These are phyloP conservation scores for Protoeuglena noctilucae DNA, from an alignment of 139 green algal genomes.

Conservation along the genomic window DNA sequence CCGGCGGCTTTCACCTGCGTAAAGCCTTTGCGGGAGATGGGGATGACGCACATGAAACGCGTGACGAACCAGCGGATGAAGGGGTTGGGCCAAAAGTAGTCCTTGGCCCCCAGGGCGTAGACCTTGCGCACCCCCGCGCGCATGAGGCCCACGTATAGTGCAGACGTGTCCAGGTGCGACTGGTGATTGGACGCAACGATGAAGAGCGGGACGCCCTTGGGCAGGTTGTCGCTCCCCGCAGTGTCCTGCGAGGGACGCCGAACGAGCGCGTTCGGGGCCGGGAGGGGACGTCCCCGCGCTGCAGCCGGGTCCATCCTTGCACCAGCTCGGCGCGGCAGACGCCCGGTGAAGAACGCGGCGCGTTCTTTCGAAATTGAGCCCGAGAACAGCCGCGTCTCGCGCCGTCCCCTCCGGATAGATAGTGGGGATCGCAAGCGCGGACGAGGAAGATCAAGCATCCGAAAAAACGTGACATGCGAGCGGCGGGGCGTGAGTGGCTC, in stretches of 20 bases:
- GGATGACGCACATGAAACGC: constrained; percentile 16
- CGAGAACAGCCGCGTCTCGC: too few species aligned
- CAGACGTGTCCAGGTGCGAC: constrained; percentile 13
- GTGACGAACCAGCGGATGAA: constrained; percentile 17
- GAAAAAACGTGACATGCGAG: not conserved
- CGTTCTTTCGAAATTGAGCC: too few species aligned
- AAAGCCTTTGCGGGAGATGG: constrained; percentile 14
- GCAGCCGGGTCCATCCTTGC: not conserved
- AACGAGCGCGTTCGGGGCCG: too few species aligned
- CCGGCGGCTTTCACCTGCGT: too few species aligned
- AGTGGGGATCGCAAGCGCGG: too few species aligned
- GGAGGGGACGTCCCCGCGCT: not conserved
- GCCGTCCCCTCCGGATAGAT: too few species aligned
- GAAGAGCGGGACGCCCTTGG: not conserved
- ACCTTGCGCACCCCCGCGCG: constrained; percentile 7
- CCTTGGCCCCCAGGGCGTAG: constrained; percentile 11
- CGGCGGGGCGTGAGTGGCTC: not conserved
- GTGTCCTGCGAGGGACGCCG: not conserved
- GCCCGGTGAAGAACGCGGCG: too few species aligned
- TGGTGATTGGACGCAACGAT: not conserved
- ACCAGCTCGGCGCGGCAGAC: not conserved
- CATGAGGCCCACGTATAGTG: constrained; percentile 10
- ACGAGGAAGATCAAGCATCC: not conserved
- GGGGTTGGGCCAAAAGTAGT: constrained; percentile 15
- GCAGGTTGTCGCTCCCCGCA: not conserved